Base-by-base conservation (phyloP, 2,329 filamentous ascomycete species). In the Lasiodiplodia citricola region DNA sequence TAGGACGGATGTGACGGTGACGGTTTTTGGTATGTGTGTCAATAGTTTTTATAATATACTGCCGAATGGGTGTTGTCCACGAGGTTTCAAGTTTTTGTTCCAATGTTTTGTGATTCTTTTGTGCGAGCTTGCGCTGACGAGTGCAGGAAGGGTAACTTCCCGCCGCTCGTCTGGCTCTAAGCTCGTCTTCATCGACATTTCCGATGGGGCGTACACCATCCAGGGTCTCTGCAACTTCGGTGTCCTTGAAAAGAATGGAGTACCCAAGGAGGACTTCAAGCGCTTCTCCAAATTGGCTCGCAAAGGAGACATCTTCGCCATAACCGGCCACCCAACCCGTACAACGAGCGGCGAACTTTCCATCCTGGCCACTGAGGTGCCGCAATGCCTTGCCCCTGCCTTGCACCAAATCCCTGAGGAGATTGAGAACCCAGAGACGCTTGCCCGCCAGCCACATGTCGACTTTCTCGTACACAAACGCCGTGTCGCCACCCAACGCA, bases 161-260 rank as follows among this genome's bases (percentile, higher is more conserved):
- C 87, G 92, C 76, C 91, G 93, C 71, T 84, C 87, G 58, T 87
- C 89, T 67, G 90, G 94, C 72, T 90, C 88, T 73, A 93, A 92
- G 80, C 88, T 99, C 73, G 84, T 93, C 71, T 99, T 99, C 79
- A 79, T 97, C 72, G 92, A 96, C 80, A 82, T 98, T 62, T 84
- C 89, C 73, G 89, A 93, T 78, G 89, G 93, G 76, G 91, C 90
- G 68, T 82, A 88, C 73, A 87, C 86, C 71, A 80, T 96, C 41
- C 96, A 99, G 81, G 86, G 90, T 70, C 89, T 97, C 83, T 86
- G 92, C 79, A 92, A 92, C 79, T 85, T 90, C 73, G 84, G 85
- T 69, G 87, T 84, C 64, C 75, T 86, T 70, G 77, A 77, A 18
- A 70, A 75, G n/a, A 70, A 78, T n/a, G 79, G 75, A 21, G 72